Percentiles rank a stretch among this genome's conserved stretches.
phyloP scores from a whole-genome alignment of 2,329 filamentous ascomycete species.

The Phaeophleospora eucalypticola region DNA sequence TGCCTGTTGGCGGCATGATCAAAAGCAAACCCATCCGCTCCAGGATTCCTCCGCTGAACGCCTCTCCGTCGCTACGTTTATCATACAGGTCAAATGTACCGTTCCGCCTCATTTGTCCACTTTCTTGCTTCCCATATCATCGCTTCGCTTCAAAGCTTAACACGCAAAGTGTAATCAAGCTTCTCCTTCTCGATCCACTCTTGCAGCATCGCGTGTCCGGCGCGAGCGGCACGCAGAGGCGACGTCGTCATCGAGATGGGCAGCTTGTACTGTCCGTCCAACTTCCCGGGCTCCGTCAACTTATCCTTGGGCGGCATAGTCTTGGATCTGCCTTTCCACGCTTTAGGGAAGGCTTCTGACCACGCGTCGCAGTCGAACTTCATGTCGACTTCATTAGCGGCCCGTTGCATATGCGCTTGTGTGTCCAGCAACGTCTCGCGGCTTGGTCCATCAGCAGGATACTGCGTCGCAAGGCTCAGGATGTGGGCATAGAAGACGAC shows the following conservation, averaged over 20 bases:
- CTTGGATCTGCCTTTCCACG: constrained; percentile 34
- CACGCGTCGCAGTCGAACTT: constrained; percentile 35
- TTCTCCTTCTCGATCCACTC: constrained; percentile 38
- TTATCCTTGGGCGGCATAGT: constrained; percentile 27
- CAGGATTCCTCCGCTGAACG: too few species aligned
- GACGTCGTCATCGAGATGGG: constrained; percentile 39
- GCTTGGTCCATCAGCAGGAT: constrained; percentile 7
- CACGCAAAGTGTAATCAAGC: constrained; percentile 22
- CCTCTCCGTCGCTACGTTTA: too few species aligned
- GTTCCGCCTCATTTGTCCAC: too few species aligned
- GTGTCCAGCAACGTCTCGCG: constrained; percentile 14
- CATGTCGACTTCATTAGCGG: constrained; percentile 19
- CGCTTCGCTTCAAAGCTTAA: constrained; percentile 18
- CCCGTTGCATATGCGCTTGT: constrained; percentile 16
- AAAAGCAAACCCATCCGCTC: too few species aligned
- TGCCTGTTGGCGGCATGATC: too few species aligned
- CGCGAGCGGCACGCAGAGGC: constrained; percentile 43
- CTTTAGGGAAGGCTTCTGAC: constrained; percentile 36
- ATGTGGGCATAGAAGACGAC: constrained; percentile 39
- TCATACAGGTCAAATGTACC: neutral
- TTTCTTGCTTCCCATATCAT: neutral
- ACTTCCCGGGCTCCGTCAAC: constrained; percentile 29
- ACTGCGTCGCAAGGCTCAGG: constrained; percentile 20
- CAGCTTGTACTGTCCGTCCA: constrained; percentile 37
- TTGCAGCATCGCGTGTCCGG: constrained; percentile 39